Evolutionary conservation across 1,139 yeast genomes (phyloP).

Genomic region (Scheffersomyces cryptocercus): DNA sequence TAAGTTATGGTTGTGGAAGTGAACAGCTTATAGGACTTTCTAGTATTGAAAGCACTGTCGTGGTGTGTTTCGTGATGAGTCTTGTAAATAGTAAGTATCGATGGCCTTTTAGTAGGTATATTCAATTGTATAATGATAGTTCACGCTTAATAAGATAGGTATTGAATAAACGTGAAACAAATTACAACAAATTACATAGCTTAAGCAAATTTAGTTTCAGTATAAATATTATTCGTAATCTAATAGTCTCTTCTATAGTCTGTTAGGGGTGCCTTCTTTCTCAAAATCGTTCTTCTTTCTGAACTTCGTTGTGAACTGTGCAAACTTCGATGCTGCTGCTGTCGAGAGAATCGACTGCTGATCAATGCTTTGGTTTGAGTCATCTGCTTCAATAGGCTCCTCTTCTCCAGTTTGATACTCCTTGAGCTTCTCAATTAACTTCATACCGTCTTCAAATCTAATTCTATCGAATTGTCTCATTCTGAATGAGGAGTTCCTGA

Average conservation of each 20-base stretch:
- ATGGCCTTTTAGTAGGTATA: too few relatives aligned
- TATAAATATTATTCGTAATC: not conserved
- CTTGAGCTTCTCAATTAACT: constrained; percentile 39
- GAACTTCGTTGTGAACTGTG: constrained; percentile 42
- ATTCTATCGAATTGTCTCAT: constrained; percentile 46
- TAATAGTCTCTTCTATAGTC: not conserved
- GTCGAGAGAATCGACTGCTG: constrained; percentile 27
- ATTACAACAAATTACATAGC: not conserved
- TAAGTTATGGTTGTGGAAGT: constrained; percentile 20
- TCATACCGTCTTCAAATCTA: constrained; percentile 42
- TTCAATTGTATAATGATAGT: too few relatives aligned
- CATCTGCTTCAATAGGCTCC: constrained; percentile 17
- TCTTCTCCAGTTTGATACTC: constrained; percentile 10
- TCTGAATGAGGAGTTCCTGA: constrained; percentile 38
- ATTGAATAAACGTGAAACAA: too few relatives aligned
- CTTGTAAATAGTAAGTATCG: too few relatives aligned
- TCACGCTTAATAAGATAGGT: too few relatives aligned
- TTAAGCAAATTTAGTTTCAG: not conserved
- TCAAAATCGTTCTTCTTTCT: constrained; percentile 15
- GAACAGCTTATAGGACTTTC: not conserved
- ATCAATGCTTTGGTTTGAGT: constrained; percentile 21
- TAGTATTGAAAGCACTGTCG: too few relatives aligned
- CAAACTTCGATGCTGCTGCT: constrained; percentile 41
- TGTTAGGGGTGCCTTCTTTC: not conserved
- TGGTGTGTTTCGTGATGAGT: too few relatives aligned